phyloP scores from a whole-genome alignment of 371 early-diverging fungal genomes.

The Mucor indicus region DNA sequence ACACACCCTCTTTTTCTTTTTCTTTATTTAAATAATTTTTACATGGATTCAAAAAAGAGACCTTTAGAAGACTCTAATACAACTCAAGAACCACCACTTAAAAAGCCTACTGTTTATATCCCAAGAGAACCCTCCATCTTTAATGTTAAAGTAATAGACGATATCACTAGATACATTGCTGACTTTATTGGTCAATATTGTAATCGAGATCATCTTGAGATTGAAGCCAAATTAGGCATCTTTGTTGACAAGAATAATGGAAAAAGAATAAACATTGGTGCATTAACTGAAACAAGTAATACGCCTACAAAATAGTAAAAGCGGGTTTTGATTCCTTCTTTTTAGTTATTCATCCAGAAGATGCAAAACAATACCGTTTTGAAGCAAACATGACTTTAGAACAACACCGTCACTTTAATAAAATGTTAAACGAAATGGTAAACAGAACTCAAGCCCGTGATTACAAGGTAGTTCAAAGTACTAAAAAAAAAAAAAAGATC shows the following conservation, averaged over 20 bases:
- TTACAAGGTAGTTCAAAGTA: slow-evolving; percentile 29
- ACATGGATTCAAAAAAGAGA: slow-evolving; percentile 3
- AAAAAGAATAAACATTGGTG: slow-evolving; percentile 58
- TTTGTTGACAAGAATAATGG: slow-evolving; percentile 63
- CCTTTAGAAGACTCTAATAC: background rate
- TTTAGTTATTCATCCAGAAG: slow-evolving; percentile 5
- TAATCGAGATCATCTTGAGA: slow-evolving; percentile 62
- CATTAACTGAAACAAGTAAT: slow-evolving; percentile 65
- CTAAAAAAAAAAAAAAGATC: background rate
- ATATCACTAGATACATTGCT: slow-evolving; percentile 56
- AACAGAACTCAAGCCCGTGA: slow-evolving; percentile 46
- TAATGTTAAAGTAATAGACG: slow-evolving; percentile 47
- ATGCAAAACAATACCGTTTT: slow-evolving; percentile 41
- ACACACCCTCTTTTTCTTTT: background rate
- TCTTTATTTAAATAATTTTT: background rate
- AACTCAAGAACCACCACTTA: background rate
- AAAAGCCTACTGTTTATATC: background rate
- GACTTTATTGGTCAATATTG: slow-evolving; percentile 60
- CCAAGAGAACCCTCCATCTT: slow-evolving; percentile 38
- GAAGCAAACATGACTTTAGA: slow-evolving; percentile 67
- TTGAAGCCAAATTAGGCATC: slow-evolving; percentile 81
- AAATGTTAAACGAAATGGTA: slow-evolving; percentile 57
- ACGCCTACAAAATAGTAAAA: background rate
- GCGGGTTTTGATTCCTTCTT: background rate
- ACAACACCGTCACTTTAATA: slow-evolving; percentile 69